Conservation (phyloP, 805 yeast species). For the Pichia scutulata region DNA sequence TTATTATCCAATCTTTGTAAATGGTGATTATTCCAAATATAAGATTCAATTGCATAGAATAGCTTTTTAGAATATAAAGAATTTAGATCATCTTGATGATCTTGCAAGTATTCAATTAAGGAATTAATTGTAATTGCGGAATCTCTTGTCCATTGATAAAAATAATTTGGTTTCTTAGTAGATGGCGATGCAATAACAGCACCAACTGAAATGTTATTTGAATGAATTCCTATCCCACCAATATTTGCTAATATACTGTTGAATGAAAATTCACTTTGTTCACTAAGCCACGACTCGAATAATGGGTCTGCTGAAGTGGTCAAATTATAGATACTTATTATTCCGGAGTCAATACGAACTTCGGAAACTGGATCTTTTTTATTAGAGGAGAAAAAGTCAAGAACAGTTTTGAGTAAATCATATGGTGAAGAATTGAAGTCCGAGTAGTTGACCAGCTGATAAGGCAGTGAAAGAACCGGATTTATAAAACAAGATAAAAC, state of each 20-base stretch:
- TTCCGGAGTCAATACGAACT: neutral
- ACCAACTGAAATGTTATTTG: slow-evolving; percentile 46
- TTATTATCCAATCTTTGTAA: slow-evolving; percentile 64
- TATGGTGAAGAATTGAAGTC: neutral
- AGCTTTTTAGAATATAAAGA: slow-evolving; percentile 15
- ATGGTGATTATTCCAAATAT: slow-evolving; percentile 47
- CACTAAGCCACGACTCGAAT: slow-evolving; percentile 42
- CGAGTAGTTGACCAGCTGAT: neutral
- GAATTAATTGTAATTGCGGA: slow-evolving; percentile 74
- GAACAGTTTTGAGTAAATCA: neutral
- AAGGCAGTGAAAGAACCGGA: neutral
- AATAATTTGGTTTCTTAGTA: slow-evolving; percentile 62
- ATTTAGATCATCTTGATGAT: slow-evolving; percentile 22
- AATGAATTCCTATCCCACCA: slow-evolving; percentile 38
- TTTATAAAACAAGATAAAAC: neutral
- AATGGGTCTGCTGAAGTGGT: slow-evolving; percentile 3
- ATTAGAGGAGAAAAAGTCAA: neutral
- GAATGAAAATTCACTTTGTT: slow-evolving; percentile 37
- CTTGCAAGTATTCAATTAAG: slow-evolving; percentile 48
- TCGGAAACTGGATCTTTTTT: neutral
- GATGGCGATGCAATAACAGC: slow-evolving; percentile 86
- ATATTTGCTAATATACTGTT: slow-evolving; percentile 44
- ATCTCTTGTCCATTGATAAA: slow-evolving; percentile 87
- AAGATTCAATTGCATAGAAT: slow-evolving; percentile 40
- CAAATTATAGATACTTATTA: neutral